phyloP scores from a whole-genome alignment of 2,329 filamentous ascomycete species.

The Bipolaris victoriae region DNA sequence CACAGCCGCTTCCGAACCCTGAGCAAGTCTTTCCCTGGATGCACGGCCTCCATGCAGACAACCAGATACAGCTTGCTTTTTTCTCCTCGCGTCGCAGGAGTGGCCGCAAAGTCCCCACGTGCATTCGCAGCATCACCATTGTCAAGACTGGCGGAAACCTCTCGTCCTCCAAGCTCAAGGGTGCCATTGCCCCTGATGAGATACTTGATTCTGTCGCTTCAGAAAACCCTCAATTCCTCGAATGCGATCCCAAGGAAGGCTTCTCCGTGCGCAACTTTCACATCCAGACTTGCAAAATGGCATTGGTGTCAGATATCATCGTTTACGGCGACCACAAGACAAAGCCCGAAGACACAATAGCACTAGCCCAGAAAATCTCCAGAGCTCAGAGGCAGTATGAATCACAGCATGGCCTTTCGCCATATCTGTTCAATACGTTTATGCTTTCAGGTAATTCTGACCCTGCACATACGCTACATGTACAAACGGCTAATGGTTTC shows the following conservation, averaged over 20 bases:
- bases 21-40: conserved; percentile 94
- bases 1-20: conserved; percentile 82
- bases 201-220: conserved; percentile 63
- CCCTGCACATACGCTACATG: neutral
- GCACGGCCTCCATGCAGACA: conserved; percentile 87
- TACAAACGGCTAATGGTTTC: conserved; percentile 15
- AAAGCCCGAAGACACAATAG: conserved; percentile 67
- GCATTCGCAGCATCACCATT: conserved; percentile 79
- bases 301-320: conserved; percentile 87
- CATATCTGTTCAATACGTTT: conserved; percentile 81
- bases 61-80: conserved; percentile 87
- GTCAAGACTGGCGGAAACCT: conserved; percentile 90
- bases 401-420: conserved; percentile 65
- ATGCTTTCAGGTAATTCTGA: conserved; percentile 63
- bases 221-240: conserved; percentile 70
- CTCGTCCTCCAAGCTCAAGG: conserved; percentile 76
- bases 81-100: conserved; percentile 78
- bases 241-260: conserved; percentile 84
- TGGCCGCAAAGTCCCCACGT: conserved; percentile 73
- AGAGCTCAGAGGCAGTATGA: conserved; percentile 76
- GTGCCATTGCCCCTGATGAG: conserved; percentile 82
- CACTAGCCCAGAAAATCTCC: conserved; percentile 69
- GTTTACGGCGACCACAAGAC: conserved; percentile 80
- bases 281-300: conserved; percentile 88
- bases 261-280: conserved; percentile 98